Conservation (phyloP, 2,329 filamentous ascomycete species). For the Nemania bipapillata region DNA sequence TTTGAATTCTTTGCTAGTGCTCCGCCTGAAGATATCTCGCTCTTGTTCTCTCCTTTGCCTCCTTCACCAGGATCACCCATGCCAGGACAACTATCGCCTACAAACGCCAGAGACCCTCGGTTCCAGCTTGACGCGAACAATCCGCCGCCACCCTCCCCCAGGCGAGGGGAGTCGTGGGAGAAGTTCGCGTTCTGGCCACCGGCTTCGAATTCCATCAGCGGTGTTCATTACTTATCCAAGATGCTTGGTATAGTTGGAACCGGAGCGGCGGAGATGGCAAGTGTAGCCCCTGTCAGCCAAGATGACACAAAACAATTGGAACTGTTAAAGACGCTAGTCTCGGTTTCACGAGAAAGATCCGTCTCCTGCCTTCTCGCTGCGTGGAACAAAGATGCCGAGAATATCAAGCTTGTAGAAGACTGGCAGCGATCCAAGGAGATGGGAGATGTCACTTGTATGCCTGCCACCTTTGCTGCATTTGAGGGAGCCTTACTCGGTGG, state of each 20-base stretch:
- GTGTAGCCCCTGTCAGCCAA: slow-evolving; percentile 72
- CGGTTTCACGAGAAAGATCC: slow-evolving; percentile 82
- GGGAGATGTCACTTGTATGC: slow-evolving; percentile 90
- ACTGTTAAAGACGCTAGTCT: slow-evolving; percentile 78
- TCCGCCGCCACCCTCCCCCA: slow-evolving; percentile 79
- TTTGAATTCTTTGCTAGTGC: slow-evolving; percentile 85
- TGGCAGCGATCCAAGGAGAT: slow-evolving; percentile 87
- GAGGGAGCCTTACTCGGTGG: slow-evolving; percentile 83
- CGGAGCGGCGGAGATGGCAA: slow-evolving; percentile 85
- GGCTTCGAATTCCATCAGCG: slow-evolving; percentile 88
- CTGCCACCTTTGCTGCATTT: slow-evolving; percentile 83
- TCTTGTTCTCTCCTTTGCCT: slow-evolving; percentile 83
- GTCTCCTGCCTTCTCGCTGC: slow-evolving; percentile 86
- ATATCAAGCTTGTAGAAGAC: slow-evolving; percentile 90
- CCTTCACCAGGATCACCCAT: slow-evolving; percentile 74
- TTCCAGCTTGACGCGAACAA: slow-evolving; percentile 84
- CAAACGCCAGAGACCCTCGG: slow-evolving; percentile 73
- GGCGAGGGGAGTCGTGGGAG: slow-evolving; percentile 86
- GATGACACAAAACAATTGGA: slow-evolving; percentile 71
- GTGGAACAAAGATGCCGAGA: slow-evolving; percentile 93
- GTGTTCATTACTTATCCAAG: slow-evolving; percentile 87
- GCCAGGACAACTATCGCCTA: slow-evolving; percentile 64
- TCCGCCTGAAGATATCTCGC: slow-evolving; percentile 89
- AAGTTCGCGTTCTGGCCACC: slow-evolving; percentile 97
- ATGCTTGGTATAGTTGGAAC: slow-evolving; percentile 85